Evolutionary conservation across 805 yeast genomes (phyloP).

Genomic region (Yamadazyma kitorensis): DNA sequence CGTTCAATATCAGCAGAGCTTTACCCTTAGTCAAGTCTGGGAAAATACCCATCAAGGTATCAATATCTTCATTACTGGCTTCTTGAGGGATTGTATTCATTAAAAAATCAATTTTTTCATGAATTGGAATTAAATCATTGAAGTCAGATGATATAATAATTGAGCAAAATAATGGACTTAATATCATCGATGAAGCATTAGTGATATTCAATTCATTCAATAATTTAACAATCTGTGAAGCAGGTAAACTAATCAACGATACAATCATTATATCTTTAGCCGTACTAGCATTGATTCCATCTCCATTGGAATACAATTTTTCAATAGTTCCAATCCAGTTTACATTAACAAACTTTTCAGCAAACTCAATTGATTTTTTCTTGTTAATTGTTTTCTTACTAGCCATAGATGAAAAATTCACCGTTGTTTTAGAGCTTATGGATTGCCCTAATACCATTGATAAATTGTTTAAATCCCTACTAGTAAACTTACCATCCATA

Average conservation of each 20-base stretch:
- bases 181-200: slow-evolving; percentile 38
- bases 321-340: slow-evolving; percentile 64
- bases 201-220: slow-evolving; percentile 43
- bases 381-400: slow-evolving; percentile 20
- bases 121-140: slow-evolving; percentile 46
- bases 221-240: slow-evolving; percentile 40
- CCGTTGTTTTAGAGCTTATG: slow-evolving; percentile 15
- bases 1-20: slow-evolving; percentile 49
- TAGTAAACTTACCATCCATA: slow-evolving; percentile 44
- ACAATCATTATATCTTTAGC: slow-evolving; percentile 51
- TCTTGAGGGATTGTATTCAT: slow-evolving; percentile 15
- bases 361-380: slow-evolving; percentile 36
- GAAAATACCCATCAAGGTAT: slow-evolving; percentile 39
- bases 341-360: slow-evolving; percentile 51
- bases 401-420: slow-evolving; percentile 4
- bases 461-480: slow-evolving; percentile 45
- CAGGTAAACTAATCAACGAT: slow-evolving; percentile 49
- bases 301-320: slow-evolving; percentile 54
- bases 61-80: slow-evolving; percentile 8
- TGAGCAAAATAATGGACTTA: slow-evolving; percentile 55
- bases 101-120: slow-evolving; percentile 49
- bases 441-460: slow-evolving; percentile 46
- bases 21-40: slow-evolving; percentile 55
- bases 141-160: slow-evolving; percentile 50
- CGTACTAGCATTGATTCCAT: slow-evolving; percentile 45